Base-by-base conservation (phyloP, 768 basidiomycete genomes). In the Panaeolus papilionaceus region DNA sequence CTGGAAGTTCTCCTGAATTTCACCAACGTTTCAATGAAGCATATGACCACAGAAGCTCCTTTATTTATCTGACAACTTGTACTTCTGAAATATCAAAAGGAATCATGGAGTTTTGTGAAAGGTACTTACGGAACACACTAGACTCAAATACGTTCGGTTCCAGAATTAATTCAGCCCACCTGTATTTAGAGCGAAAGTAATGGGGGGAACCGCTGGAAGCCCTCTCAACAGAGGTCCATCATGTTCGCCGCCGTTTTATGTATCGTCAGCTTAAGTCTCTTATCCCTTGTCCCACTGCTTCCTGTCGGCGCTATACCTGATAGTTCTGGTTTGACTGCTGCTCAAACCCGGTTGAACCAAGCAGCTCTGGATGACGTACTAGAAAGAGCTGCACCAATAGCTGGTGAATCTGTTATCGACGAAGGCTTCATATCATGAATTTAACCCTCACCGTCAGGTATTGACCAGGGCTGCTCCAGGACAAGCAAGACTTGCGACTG, bases 401-500 rank as follows among this genome's bases (percentile, higher is more conserved):
- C 73, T 9, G n/a, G n/a, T n/a, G n/a, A n/a, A n/a, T n/a, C n/a
- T n/a, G n/a, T n/a, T n/a, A n/a, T n/a, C n/a, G n/a, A n/a, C n/a
- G n/a, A n/a, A n/a, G n/a, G n/a, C n/a, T n/a, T n/a, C n/a, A n/a
- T n/a, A n/a, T n/a, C n/a, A n/a, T n/a, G n/a, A n/a, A n/a, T 12
- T 38, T n/a, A 51, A 67, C 16, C 12, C 26, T n/a, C 38, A 23
- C 6, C 10, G 26, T n/a, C 58, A 83, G 80, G 81, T 3, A 67
- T 71, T 37, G 80, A 85, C 67, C 67, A 73, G 28, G 79, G 78
- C 7, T 81, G 80, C 66, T 75, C 77, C 0, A 76, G 73, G 64
- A 66, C 69, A 16, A 72, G 76, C 4, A 77, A 76, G 49, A 82
- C 81, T 1, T 81, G 78, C 70, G 72, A 84, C 66, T 84, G 83